phyloP scores from a whole-genome alignment of 192 early-diverging fungal genomes.

The Mortierella antarctica region DNA sequence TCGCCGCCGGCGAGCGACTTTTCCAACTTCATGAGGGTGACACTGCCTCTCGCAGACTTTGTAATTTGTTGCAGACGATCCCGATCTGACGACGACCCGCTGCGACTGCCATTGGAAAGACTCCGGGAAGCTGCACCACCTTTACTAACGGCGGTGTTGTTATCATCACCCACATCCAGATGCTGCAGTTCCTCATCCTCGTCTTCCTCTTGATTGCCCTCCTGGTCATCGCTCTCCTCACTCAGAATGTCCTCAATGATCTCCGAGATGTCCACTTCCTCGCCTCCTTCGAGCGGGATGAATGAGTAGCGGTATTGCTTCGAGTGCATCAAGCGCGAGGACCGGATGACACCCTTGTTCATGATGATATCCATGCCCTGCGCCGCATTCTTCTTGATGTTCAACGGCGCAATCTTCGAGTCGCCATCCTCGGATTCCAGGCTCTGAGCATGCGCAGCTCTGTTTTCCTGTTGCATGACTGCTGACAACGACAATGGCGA shows the following conservation, averaged over 20 bases:
- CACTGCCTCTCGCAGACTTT: conserved; percentile 15
- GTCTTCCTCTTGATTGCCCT: conserved; percentile 8
- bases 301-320: conserved; percentile 60
- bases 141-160: neutral
- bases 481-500: conserved; percentile 37
- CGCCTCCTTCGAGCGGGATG: conserved; percentile 48
- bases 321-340: conserved; percentile 51
- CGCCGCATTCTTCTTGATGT: conserved; percentile 52
- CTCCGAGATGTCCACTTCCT: conserved; percentile 58
- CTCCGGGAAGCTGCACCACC: neutral
- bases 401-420: conserved; percentile 34
- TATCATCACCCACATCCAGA: neutral
- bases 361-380: conserved; percentile 53
- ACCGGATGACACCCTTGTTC: conserved; percentile 51
- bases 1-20: conserved; percentile 2
- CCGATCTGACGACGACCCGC: neutral
- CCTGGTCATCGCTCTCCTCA: conserved; percentile 31
- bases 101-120: conserved; percentile 16
- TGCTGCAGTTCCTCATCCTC: conserved; percentile 1
- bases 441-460: neutral
- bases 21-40: conserved; percentile 34
- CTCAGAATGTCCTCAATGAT: conserved; percentile 59
- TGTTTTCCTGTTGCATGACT: conserved; percentile 9
- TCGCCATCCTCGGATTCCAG: neutral
- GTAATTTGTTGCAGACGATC: conserved; percentile 25